phyloP scores from a whole-genome alignment of 2,329 filamentous ascomycete species.

The Aspergillus transmontanensis region DNA sequence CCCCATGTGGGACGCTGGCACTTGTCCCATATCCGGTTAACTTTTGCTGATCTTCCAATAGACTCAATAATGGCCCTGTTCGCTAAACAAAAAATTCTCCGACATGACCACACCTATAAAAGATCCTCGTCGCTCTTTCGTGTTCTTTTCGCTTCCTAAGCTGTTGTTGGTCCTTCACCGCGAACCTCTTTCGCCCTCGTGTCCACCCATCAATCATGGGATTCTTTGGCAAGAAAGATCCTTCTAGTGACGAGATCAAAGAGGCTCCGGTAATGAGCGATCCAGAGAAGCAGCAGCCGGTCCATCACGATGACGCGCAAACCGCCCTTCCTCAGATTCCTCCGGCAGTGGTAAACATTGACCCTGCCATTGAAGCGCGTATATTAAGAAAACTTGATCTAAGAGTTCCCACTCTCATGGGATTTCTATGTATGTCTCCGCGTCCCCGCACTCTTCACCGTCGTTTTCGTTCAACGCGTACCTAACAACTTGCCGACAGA shows the following conservation, averaged over 20 bases:
- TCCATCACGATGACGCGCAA: constrained; percentile 24
- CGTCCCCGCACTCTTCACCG: neutral
- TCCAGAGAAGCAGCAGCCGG: constrained; percentile 30
- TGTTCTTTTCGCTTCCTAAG: neutral
- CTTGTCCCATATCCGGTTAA: constrained; percentile 12
- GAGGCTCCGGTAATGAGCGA: constrained; percentile 28
- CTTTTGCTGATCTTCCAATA: constrained; percentile 22
- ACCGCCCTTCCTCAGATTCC: constrained; percentile 24
- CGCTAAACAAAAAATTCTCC: constrained; percentile 16
- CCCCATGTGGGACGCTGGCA: constrained; percentile 7
- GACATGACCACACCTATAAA: constrained; percentile 18
- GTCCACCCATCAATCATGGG: constrained; percentile 19
- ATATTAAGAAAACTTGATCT: constrained; percentile 42
- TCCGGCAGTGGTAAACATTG: constrained; percentile 25
- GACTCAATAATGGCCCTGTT: constrained; percentile 9
- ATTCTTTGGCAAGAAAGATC: constrained; percentile 21
- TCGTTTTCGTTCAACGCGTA: constrained; percentile 3
- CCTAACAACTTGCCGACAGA: constrained; percentile 31
- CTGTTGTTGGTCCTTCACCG: neutral
- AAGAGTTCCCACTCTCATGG: constrained; percentile 38
- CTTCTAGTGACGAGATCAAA: constrained; percentile 25
- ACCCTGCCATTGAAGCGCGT: constrained; percentile 38
- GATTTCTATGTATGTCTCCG: constrained; percentile 40
- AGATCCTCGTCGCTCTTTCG: neutral
- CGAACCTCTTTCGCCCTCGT: neutral